Base-by-base conservation (phyloP, 257 asterid species). In the Salvia miltiorrhiza region DNA sequence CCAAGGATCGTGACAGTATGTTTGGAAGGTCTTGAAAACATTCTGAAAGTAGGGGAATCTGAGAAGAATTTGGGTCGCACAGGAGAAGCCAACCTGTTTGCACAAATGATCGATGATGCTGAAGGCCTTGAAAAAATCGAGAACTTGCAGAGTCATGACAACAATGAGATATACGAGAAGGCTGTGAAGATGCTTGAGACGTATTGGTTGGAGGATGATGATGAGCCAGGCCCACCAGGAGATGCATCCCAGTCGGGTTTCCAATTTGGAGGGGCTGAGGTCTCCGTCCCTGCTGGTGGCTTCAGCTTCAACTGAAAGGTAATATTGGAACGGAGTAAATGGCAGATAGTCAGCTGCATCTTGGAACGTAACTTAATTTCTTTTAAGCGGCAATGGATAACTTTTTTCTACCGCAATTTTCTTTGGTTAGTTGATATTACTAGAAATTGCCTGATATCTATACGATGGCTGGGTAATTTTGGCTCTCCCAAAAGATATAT, bases 121-220 rank as follows among this genome's bases (percentile, higher is more conserved):
- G 75, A 70, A 33, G 75, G 75, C 2, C 47, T 70, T 1, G 75
- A 70, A 33, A 70, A 70, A 50, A 70, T 70, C 1, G 75, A 70
- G 62, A 70, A 70, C 65, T 68, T 70, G 13, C 75, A 70, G 52
- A 70, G 69, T 65, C 75, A 70, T 23, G 75, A 70, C 52, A 70
- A 70, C 75, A 70, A 70, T 33, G 75, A 70, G 56, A 70, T 70
- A n/a, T 70, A 70, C 7, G 75, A 70, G 33, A 70, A 70, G 61
- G 75, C 75, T 5, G 75, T 70, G 60, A 70, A 70, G 57, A 33
- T 70, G 9, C 55, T 70, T 17, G 75, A 70, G 40, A 59, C 65
- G 10, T 70, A 70, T 39, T 70, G 75, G 75, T 32, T 47, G 20
- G 75, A 70, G 61, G 75, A 59, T 13, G 75, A 59, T 3, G 75